These are phyloP conservation scores for Chlamydomonas sphaeroides DNA, from an alignment of 139 green algal genomes.

Conservation along the genomic window DNA sequence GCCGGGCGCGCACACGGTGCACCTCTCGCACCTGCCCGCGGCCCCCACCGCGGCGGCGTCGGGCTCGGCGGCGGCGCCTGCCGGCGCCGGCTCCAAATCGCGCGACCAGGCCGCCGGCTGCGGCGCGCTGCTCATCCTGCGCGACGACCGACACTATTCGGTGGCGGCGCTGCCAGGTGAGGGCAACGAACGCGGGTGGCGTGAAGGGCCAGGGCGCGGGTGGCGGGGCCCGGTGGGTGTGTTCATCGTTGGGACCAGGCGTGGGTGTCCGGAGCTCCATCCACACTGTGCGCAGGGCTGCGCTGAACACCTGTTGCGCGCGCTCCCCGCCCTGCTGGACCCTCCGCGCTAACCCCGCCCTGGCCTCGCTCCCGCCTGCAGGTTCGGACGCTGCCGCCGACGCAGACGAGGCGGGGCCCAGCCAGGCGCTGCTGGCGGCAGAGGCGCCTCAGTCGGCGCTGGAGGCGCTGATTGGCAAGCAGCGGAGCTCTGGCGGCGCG, in stretches of 20 bases:
- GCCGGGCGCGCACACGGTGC: conserved; percentile 17
- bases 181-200: background rate
- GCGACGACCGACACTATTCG: conserved; percentile 52
- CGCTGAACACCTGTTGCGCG: no score
- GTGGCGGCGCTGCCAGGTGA: conserved; percentile 11
- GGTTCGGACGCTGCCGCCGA: background rate
- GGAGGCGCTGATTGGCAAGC: conserved; percentile 54
- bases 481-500: background rate
- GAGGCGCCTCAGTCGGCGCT: conserved; percentile 30
- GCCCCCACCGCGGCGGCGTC: conserved; percentile 1
- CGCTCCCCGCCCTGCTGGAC: no score
- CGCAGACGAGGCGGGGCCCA: background rate
- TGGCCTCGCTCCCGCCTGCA: background rate
- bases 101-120: conserved; percentile 9
- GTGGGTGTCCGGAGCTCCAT: no score
- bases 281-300: no score
- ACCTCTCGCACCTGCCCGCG: conserved; percentile 35
- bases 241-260: no score
- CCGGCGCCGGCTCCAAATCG: no score
- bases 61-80: background rate
- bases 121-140: conserved; percentile 65
- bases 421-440: background rate
- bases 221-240: background rate
- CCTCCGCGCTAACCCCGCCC: no score
- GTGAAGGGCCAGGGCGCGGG: background rate